Base-by-base conservation (phyloP, 1,284 basidiomycete genomes). In the Ganoderma resinaceum region DNA sequence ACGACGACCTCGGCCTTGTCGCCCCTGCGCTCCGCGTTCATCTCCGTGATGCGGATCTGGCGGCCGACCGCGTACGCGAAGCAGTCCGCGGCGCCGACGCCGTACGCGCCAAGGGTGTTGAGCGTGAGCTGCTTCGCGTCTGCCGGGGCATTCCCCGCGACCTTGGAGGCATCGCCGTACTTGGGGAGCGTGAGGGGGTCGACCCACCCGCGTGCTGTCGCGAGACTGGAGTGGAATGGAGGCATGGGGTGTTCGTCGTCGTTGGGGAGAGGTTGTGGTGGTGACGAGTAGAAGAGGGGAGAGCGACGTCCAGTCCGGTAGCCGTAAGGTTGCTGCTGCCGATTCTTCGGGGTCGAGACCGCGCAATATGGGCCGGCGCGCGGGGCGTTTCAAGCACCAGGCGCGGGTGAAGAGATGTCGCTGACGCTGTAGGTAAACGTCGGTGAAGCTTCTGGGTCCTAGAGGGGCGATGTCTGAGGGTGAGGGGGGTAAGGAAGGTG, bases 51-150 rank as follows among this genome's bases (percentile, higher is more conserved):
- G 72, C 81, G 84, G 65, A 90, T 86, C 0, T 83, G 78, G 74
- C 85, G 86, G 9, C 90, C 90, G 53, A 90, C 86, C 59, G 81
- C 79, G 72, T 87, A 82, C 2, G 87, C 90, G 65, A 91, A 91
- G 64, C 83, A 85, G 33, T 87, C 85, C 61, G 84, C 82, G 67
- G 83, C 82, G 16, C 89, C 90, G 23, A 91, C 88, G 26, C 90
- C 90, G 68, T 91, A 92, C 26, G 85, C 81, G 67, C 86, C 86
- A 76, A 87, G 89, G 0, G 88, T 89, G 78, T 91, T 91, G 71
- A 86, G 82, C 63, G 84, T 86, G 62, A 92, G 83, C 70, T 88
- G 89, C 73, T 92, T 92, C 62, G 89, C 83, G 70, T 82, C 83
- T 67, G 83, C 78, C 0, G 89, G 84, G 2, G 85, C 89, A 72